phyloP scores from a whole-genome alignment of 306 rosid genomes.

The Spatholobus suberectus region DNA sequence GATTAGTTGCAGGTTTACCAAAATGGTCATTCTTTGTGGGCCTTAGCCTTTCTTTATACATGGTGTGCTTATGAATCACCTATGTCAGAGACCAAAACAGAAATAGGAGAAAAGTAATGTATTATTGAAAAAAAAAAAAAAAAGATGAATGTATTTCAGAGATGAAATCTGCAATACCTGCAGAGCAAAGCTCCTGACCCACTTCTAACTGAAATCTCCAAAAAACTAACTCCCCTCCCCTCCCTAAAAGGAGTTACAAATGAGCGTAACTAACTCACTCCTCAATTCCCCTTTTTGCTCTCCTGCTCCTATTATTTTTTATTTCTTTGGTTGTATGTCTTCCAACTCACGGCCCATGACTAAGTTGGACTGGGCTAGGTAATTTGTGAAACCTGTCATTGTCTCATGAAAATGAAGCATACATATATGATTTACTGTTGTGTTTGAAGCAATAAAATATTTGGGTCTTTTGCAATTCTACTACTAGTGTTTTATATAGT shows the following conservation, averaged over 20 bases:
- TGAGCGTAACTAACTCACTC: neutral
- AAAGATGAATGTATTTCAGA: neutral
- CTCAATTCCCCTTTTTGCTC: neutral
- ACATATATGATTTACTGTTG: neutral
- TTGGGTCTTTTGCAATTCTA: conserved; percentile 9
- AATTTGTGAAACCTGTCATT: neutral
- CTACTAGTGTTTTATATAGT: neutral
- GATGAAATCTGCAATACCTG: neutral
- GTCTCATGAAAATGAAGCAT: neutral
- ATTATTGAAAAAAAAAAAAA: neutral
- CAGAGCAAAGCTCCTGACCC: neutral
- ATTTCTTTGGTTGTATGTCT: neutral
- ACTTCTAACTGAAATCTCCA: neutral
- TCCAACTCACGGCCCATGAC: neutral
- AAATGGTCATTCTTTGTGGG: neutral
- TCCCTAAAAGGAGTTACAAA: neutral
- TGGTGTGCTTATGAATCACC: neutral
- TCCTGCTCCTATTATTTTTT: neutral
- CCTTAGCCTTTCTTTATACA: neutral
- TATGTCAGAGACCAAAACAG: neutral
- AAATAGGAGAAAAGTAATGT: neutral
- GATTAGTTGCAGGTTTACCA: conserved; percentile 7
- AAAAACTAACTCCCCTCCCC: neutral
- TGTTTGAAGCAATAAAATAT: conserved; percentile 15
- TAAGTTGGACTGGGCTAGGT: neutral